Base-by-base conservation (phyloP, 177 flowering plant genomes). In the Telopea speciosissima region DNA sequence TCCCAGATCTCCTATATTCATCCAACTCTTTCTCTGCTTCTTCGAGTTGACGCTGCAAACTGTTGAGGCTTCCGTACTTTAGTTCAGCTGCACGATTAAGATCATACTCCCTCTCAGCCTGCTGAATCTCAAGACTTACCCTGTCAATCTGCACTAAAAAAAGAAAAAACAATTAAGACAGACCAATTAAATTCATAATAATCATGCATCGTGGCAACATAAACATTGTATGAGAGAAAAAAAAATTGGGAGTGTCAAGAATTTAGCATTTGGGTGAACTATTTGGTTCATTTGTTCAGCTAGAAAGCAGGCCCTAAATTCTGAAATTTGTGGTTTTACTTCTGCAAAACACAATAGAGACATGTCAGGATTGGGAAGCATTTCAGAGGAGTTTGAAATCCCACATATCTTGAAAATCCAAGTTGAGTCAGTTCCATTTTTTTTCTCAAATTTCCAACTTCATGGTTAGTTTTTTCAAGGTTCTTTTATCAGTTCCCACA, bases 11-110 rank as follows among this genome's bases (percentile, higher is more conserved):
- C 80, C 89, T 77, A 63, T 91, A 92, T 73, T 91, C 97, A 76
- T 77, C 85, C 71, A 95, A 75, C 74, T 92, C 97, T 66, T 88
- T 90, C 67, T 95, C 97, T 8, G 97, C 96, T 68, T 1, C 72
- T 81, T 78, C 86, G 23, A 95, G 92, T 73, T 92, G 94, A 22
- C 88, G 89, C 77, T 92, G 99, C 80, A 95, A 81, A 28, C 91
- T 79, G 78, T 87, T 91, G 49, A 92, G 76, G 73, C 89, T 92
- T 28, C 99, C 99, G 72, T 92, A 95, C 78, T 95, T 92, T 52
- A 95, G 76, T 74, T 95, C 99, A 54, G 99, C 99, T 19, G 97
- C 99, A 70, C 97, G 94, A 76, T 90, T 95, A 45, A 95, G 99
- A 78, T 95, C 93, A 71, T 95, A 95, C 70, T 95, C 99, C 62